Conservation (phyloP, 345 rosid genomes). For the Linum usitatissimum region DNA sequence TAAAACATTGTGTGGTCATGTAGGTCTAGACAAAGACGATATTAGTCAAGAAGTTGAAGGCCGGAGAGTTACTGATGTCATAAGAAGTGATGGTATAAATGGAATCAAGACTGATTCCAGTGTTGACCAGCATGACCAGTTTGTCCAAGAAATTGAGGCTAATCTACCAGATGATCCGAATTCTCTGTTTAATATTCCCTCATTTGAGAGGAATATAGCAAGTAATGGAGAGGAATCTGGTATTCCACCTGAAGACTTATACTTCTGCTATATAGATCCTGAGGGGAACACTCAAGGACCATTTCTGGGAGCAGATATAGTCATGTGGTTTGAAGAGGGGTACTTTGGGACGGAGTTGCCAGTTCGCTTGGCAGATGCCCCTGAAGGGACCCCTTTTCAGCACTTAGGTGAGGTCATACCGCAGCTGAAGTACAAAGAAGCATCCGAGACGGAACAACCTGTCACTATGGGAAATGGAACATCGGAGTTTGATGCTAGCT, state of each 20-base stretch:
- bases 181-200: conserved; percentile 28
- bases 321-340: conserved; percentile 85
- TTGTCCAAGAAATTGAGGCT: conserved; percentile 4
- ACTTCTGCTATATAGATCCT: conserved; percentile 76
- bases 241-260: conserved; percentile 42
- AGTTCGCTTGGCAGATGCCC: conserved; percentile 63
- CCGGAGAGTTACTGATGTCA: conserved; percentile 12
- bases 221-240: conserved; percentile 12
- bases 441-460: conserved; percentile 29
- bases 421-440: conserved; percentile 30
- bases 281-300: conserved; percentile 82
- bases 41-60: conserved; percentile 13
- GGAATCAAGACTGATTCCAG: conserved; percentile 11
- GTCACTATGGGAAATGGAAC: conserved; percentile 25
- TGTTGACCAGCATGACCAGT: neutral
- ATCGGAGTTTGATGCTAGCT: conserved; percentile 18
- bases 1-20: neutral
- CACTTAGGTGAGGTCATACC: conserved; percentile 61
- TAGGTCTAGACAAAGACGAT: conserved; percentile 19
- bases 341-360: conserved; percentile 80
- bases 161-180: conserved; percentile 40
- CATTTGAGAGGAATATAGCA: conserved; percentile 23
- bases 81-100: conserved; percentile 7
- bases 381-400: conserved; percentile 59
- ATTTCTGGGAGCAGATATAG: conserved; percentile 61